Conservation (phyloP, 2,329 filamentous ascomycete species). For the Colletotrichum sp. region DNA sequence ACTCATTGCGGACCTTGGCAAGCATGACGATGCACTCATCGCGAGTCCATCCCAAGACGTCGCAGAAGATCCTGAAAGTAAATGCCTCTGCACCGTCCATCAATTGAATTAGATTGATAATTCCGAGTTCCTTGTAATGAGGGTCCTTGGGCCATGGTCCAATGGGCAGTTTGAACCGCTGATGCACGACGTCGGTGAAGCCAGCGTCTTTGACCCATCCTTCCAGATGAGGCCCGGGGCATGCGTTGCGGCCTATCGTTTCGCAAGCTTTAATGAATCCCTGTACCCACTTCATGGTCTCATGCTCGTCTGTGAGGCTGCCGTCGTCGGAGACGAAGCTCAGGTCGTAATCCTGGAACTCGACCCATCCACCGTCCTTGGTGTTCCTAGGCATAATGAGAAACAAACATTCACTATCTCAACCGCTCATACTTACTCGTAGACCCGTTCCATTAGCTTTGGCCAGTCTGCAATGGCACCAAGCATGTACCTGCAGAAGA, state of each 20-base stretch:
- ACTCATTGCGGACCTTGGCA: conserved; percentile 30
- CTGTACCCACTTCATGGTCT: conserved; percentile 19
- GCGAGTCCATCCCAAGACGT: conserved; percentile 30
- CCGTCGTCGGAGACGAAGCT: conserved; percentile 26
- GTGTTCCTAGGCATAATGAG: conserved; percentile 28
- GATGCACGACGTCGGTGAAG: conserved; percentile 37
- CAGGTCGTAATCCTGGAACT: conserved; percentile 27
- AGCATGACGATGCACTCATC: conserved; percentile 31
- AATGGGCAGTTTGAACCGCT: conserved; percentile 35
- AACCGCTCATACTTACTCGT: background rate
- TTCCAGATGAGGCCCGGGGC: conserved; percentile 31
- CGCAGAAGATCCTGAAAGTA: conserved; percentile 29
- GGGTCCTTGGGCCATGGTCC: conserved; percentile 41
- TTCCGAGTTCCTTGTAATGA: conserved; percentile 33
- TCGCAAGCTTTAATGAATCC: conserved; percentile 24
- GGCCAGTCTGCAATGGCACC: background rate
- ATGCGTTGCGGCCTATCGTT: conserved; percentile 29
- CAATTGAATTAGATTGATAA: conserved; percentile 13
- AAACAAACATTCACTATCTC: background rate
- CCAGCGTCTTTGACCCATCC: conserved; percentile 41
- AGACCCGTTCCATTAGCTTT: background rate
- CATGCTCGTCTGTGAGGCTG: conserved; percentile 10
- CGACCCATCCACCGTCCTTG: conserved; percentile 36
- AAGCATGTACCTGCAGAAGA: conserved; percentile 27
- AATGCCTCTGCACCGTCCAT: conserved; percentile 26